Evolutionary conservation across 2,329 filamentous ascomycete genomes (phyloP).

Genomic region (Dissoconium aciculare): DNA sequence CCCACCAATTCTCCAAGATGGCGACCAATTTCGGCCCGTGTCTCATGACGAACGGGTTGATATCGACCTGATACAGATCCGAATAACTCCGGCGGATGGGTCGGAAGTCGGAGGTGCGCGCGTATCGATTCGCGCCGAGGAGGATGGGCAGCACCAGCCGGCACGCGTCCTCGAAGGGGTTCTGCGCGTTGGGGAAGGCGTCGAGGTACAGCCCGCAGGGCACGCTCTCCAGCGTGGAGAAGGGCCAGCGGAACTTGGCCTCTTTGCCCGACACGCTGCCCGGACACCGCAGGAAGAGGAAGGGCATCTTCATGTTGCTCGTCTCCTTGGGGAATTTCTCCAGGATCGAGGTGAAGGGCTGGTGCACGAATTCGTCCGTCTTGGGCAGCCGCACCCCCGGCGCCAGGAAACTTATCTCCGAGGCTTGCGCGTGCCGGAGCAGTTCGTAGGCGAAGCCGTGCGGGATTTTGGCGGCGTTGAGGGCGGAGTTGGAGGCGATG

Average conservation of each 20-base stretch:
- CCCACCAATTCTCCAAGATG: conserved; percentile 21
- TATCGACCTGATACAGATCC: conserved; percentile 21
- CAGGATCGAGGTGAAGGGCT: conserved; percentile 20
- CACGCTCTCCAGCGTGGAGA: conserved; percentile 19
- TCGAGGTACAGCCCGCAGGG: conserved; percentile 24
- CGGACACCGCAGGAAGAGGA: conserved; percentile 21
- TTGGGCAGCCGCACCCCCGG: conserved; percentile 22
- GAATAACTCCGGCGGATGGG: conserved; percentile 19
- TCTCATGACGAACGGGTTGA: conserved; percentile 22
- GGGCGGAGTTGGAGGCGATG: conserved; percentile 7
- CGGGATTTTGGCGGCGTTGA: conserved; percentile 19
- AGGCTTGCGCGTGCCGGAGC: conserved; percentile 18
- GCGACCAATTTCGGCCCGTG: conserved; percentile 22
- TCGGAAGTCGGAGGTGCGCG: conserved; percentile 19
- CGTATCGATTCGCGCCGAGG: conserved; percentile 18
- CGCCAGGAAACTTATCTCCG: conserved; percentile 21
- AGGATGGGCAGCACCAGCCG: conserved; percentile 21
- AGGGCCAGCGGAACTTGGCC: conserved; percentile 22
- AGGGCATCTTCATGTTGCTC: conserved; percentile 21
- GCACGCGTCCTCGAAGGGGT: conserved; percentile 24
- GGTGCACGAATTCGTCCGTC: conserved; percentile 22
- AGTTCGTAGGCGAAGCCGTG: conserved; percentile 22
- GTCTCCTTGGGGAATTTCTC: conserved; percentile 19
- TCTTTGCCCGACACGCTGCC: conserved; percentile 21
- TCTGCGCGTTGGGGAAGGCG: conserved; percentile 20